Conservation (phyloP, 495 filamentous ascomycete species). For the Cryomyces minteri region DNA sequence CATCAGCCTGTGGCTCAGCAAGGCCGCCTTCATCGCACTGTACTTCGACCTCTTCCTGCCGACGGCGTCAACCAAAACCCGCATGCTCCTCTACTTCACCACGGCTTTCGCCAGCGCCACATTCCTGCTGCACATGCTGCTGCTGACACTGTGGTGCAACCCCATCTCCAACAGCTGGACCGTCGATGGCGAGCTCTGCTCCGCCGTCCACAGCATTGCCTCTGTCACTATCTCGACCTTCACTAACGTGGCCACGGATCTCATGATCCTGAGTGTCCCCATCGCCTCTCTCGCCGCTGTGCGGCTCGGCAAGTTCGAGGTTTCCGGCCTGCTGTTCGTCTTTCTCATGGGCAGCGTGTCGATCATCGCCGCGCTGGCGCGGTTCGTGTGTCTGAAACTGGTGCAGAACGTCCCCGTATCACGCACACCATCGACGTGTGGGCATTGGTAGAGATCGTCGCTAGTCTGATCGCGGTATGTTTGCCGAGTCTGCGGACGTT, state of each 20-base stretch:
- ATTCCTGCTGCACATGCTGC: conserved; percentile 17
- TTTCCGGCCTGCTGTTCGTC: conserved; percentile 15
- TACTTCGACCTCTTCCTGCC: conserved; percentile 15
- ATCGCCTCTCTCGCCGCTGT: conserved; percentile 6
- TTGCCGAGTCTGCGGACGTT: too few species aligned
- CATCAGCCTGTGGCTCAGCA: conserved; percentile 17
- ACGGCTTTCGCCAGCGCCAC: conserved; percentile 13
- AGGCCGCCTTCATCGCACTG: conserved; percentile 19
- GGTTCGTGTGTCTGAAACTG: conserved; percentile 13
- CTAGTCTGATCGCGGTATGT: conserved; percentile 1
- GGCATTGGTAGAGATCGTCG: conserved; percentile 20
- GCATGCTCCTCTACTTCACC: conserved; percentile 9
- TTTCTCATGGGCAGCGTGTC: conserved; percentile 18
- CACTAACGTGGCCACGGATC: conserved; percentile 11
- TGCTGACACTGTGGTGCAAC: conserved; percentile 18
- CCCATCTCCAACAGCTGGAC: conserved; percentile 18
- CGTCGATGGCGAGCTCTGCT: conserved; percentile 15
- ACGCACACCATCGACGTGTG: conserved; percentile 23
- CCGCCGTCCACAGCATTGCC: conserved; percentile 17
- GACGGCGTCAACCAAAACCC: conserved; percentile 6
- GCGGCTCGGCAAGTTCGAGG: conserved; percentile 11
- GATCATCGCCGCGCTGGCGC: conserved; percentile 18
- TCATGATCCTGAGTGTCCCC: conserved; percentile 13
- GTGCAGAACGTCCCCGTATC: conserved; percentile 15
- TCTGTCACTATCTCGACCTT: conserved; percentile 17